Evolutionary conservation across 257 asterid species (phyloP).

Genomic region (Hygrophila difformis): DNA sequence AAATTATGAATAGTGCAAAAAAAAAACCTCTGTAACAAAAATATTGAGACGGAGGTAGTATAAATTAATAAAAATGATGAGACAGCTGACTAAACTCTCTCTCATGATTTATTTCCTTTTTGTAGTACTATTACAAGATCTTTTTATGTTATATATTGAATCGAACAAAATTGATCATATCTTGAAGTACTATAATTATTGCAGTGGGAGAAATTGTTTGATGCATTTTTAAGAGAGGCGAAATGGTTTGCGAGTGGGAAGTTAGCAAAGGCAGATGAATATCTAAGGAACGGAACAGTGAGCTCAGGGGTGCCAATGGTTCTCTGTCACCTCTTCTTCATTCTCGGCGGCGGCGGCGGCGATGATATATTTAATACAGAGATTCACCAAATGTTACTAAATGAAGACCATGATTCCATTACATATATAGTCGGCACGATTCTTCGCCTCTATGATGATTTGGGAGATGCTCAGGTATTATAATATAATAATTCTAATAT

Average conservation of each 20-base stretch:
- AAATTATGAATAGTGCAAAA: too few relatives aligned
- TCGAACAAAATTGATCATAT: too few relatives aligned
- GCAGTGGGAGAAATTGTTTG: conserved; percentile 34
- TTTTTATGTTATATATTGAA: too few relatives aligned
- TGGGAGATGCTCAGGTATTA: conserved; percentile 32
- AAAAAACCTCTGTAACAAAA: too few relatives aligned
- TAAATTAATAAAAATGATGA: too few relatives aligned
- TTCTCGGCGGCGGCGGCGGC: conserved; percentile 29
- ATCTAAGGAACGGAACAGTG: conserved; percentile 23
- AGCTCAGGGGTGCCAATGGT: conserved; percentile 25
- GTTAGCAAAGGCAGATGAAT: conserved; percentile 19
- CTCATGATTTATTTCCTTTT: neutral
- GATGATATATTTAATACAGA: too few relatives aligned
- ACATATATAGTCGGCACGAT: conserved; percentile 28
- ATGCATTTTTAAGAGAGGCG: conserved; percentile 34
- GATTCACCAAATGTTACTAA: neutral
- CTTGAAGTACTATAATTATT: too few relatives aligned
- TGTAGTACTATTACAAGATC: too few relatives aligned
- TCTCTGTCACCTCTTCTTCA: conserved; percentile 20
- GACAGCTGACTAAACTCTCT: too few relatives aligned
- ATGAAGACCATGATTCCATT: conserved; percentile 12
- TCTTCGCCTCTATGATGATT: conserved; percentile 36
- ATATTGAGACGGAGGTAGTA: too few relatives aligned
- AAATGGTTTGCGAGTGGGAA: conserved; percentile 28
- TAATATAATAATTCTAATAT: too few relatives aligned